Percentiles rank a stretch among this genome's conserved stretches.
These are phyloP conservation scores for Pseudomicrostroma phylloplanum DNA, from an alignment of 1,284 basidiomycete genomes.

Conservation along the genomic window DNA sequence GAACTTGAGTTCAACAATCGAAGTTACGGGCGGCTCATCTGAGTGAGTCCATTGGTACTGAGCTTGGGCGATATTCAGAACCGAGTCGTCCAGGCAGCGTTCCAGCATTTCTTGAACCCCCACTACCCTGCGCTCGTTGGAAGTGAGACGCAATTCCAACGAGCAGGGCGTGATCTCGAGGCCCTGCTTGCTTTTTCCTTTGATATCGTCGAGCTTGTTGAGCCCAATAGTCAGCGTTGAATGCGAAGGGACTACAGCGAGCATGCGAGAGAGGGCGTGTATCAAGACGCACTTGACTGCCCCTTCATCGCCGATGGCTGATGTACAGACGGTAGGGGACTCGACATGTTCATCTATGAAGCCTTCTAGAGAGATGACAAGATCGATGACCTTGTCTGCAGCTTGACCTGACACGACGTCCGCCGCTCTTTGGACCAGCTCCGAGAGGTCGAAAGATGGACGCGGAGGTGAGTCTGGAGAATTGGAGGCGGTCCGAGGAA, in stretches of 20 bases:
- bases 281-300: slow-evolving; percentile 9
- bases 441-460: slow-evolving; percentile 24
- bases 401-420: slow-evolving; percentile 33
- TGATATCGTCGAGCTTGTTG: neutral
- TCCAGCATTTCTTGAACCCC: neutral
- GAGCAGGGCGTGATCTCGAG: neutral
- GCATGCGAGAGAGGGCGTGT: neutral
- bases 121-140: neutral
- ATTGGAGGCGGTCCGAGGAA: slow-evolving; percentile 12
- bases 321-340: neutral
- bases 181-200: neutral
- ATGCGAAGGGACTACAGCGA: neutral
- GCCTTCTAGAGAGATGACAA: slow-evolving; percentile 24
- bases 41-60: neutral
- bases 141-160: neutral
- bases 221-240: neutral
- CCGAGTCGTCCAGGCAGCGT: neutral
- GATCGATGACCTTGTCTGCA: slow-evolving; percentile 27
- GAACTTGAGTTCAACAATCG: neutral
- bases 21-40: neutral
- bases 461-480: slow-evolving; percentile 7
- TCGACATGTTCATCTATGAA: neutral
- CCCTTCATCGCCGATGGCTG: slow-evolving; percentile 13
- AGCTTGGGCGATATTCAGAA: neutral
- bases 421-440: slow-evolving; percentile 27